These are phyloP conservation scores for Pyrenophora tritici-repentis DNA, from an alignment of 2,329 filamentous ascomycete genomes.

Conservation along the genomic window DNA sequence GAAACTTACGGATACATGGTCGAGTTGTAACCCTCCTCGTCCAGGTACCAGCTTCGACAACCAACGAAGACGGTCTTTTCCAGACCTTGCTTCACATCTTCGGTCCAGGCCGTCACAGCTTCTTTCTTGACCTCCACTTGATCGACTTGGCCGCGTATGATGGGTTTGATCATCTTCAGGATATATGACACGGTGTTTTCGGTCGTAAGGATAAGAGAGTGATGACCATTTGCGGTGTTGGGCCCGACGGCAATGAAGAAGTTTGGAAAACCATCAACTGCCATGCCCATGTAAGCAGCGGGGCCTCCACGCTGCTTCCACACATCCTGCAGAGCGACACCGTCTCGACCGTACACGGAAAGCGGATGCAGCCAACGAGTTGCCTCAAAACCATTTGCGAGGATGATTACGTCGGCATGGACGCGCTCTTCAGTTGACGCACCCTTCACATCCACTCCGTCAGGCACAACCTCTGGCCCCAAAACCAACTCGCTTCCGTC, in stretches of 20 bases:
- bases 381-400: background rate
- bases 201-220: background rate
- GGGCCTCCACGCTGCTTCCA: background rate
- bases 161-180: background rate
- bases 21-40: conserved; percentile 1
- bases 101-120: background rate
- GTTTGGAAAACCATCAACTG: background rate
- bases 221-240: background rate
- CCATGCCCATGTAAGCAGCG: background rate
- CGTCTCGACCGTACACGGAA: background rate
- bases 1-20: background rate
- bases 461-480: background rate
- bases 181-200: background rate
- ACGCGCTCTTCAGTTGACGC: background rate
- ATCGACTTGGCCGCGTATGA: background rate
- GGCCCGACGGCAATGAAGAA: conserved; percentile 64
- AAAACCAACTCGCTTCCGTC: background rate
- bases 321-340: background rate
- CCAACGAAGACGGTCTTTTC: background rate
- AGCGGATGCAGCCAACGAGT: background rate
- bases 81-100: background rate
- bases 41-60: background rate
- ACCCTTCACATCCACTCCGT: background rate
- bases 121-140: background rate
- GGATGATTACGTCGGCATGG: background rate